phyloP scores from a whole-genome alignment of 345 rosid genomes.

The Isatis tinctoria region DNA sequence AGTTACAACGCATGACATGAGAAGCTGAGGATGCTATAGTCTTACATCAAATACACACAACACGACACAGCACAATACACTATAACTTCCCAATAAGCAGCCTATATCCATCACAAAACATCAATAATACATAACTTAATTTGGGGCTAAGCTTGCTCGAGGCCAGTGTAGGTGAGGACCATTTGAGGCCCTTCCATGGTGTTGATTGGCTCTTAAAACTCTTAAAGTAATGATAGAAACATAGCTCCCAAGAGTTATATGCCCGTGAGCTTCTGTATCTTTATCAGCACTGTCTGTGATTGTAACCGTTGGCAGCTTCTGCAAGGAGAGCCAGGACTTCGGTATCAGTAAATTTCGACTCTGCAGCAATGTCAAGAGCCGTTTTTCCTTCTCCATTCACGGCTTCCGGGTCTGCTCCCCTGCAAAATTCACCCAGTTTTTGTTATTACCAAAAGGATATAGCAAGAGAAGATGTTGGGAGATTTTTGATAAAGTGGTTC shows the following conservation, averaged over 20 bases:
- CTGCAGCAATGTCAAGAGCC: slow-evolving; percentile 56
- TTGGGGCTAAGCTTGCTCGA: slow-evolving; percentile 13
- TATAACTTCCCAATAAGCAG: slow-evolving; percentile 23
- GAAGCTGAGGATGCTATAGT: slow-evolving; percentile 8
- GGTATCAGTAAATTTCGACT: slow-evolving; percentile 49
- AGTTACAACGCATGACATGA: slow-evolving; percentile 8
- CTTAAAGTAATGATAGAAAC: background rate
- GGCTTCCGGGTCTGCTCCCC: slow-evolving; percentile 84
- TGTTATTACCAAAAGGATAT: background rate
- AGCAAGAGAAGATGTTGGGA: background rate
- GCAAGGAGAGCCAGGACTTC: slow-evolving; percentile 68
- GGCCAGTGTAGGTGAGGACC: background rate
- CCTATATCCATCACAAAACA: slow-evolving; percentile 27
- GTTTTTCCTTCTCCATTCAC: slow-evolving; percentile 60
- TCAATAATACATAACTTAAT: slow-evolving; percentile 19
- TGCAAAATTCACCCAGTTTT: slow-evolving; percentile 30
- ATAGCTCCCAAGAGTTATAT: slow-evolving; percentile 4
- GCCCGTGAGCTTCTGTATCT: background rate
- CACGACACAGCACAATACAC: slow-evolving; percentile 25
- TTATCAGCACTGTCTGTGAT: slow-evolving; percentile 5
- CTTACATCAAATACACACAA: slow-evolving; percentile 24
- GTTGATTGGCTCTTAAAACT: slow-evolving; percentile 13
- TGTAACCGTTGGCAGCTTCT: slow-evolving; percentile 50
- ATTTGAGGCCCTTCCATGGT: background rate
- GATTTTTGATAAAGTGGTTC: background rate